Evolutionary conservation across 2,329 filamentous ascomycete genomes (phyloP).

Genomic region (Sarocladiaceae sp.): DNA sequence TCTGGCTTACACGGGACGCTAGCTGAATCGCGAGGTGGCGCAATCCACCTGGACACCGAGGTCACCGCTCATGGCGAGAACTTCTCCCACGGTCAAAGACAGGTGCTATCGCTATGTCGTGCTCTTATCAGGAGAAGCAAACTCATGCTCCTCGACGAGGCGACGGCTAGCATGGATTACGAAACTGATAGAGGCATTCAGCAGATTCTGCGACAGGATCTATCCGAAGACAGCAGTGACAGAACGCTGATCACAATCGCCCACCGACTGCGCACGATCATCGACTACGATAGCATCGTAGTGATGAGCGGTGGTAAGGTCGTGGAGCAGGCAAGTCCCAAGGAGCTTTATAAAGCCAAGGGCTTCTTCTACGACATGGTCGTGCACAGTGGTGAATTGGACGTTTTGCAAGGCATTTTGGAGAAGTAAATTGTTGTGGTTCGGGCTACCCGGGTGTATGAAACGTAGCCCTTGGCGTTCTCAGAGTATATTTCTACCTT

Average conservation of each 20-base stretch:
- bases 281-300: constrained; percentile 55
- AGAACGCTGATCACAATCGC: constrained; percentile 55
- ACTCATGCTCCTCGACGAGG: constrained; percentile 54
- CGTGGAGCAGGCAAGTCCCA: constrained; percentile 44
- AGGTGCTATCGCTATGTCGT: constrained; percentile 52
- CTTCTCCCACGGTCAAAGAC: constrained; percentile 51
- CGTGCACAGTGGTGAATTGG: constrained; percentile 48
- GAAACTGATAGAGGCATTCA: constrained; percentile 54
- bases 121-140: constrained; percentile 51
- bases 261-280: constrained; percentile 53
- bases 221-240: constrained; percentile 28
- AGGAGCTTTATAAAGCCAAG: constrained; percentile 38
- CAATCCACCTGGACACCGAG: constrained; percentile 36
- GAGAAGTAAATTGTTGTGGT: no score
- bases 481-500: no score
- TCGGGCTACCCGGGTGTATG: no score
- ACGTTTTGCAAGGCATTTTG: constrained; percentile 36
- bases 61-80: constrained; percentile 51
- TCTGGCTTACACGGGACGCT: not conserved
- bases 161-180: constrained; percentile 56
- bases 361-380: constrained; percentile 53
- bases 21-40: constrained; percentile 4
- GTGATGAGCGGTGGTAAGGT: constrained; percentile 52
- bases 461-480: no score
- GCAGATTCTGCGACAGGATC: constrained; percentile 44